A percentile compares a stretch with the other conserved stretches of the same genome.
phyloP scores from a whole-genome alignment of 768 basidiomycete species.

The Boletus sp. region DNA sequence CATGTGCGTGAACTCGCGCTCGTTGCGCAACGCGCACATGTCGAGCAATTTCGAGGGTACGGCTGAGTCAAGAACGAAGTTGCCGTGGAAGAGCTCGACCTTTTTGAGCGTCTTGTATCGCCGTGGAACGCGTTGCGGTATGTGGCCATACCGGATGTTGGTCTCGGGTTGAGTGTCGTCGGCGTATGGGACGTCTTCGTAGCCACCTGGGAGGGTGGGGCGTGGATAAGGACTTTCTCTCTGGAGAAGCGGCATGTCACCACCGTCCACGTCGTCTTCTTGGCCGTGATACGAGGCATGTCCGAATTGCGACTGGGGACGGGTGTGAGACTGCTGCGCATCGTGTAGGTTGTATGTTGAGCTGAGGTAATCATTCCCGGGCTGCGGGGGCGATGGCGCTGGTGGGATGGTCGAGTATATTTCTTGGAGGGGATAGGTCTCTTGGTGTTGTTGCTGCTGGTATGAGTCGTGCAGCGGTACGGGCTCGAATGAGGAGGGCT shows the following conservation, averaged over 20 bases:
- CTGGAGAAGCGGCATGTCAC: conserved; percentile 65
- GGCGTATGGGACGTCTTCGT: conserved; percentile 29
- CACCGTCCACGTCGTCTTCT: conserved; percentile 49
- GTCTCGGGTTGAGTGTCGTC: conserved; percentile 39
- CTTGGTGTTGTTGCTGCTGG: conserved; percentile 22
- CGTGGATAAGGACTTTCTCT: conserved; percentile 37
- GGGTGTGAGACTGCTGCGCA: conserved; percentile 15
- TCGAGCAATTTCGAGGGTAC: conserved; percentile 91
- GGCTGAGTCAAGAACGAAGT: conserved; percentile 86
- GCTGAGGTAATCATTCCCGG: conserved; percentile 11
- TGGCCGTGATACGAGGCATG: conserved; percentile 39
- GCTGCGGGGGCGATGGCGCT: conserved; percentile 22
- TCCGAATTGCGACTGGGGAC: conserved; percentile 23
- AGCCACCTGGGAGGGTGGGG: conserved; percentile 46
- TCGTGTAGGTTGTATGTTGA: conserved; percentile 25
- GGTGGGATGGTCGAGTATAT: conserved; percentile 17
- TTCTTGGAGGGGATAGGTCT: conserved; percentile 20
- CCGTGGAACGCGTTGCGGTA: conserved; percentile 87
- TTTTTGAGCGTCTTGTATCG: conserved; percentile 93
- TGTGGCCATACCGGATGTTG: conserved; percentile 84
- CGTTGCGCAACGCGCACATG: conserved; percentile 71
- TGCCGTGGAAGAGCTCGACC: conserved; percentile 91
- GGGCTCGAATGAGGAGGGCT: conserved; percentile 12
- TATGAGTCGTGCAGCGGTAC: conserved; percentile 23
- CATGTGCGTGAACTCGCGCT: conserved; percentile 94